Conservation (phyloP, 192 early-diverging fungal species). For the Coemansia brasiliensis region DNA sequence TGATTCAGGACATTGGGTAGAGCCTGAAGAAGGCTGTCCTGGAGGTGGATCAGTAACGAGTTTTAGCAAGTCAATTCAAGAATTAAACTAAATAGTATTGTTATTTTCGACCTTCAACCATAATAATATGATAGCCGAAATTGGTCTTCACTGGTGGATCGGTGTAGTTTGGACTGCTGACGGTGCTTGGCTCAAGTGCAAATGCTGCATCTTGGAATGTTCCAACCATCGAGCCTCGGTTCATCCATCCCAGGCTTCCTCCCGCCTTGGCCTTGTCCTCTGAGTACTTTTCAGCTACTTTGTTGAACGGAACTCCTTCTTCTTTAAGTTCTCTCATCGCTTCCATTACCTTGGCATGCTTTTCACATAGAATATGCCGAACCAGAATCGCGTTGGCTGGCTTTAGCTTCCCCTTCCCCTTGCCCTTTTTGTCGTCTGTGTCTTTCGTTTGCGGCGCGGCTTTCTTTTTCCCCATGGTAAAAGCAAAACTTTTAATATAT, state of each 20-base stretch:
- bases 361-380: conserved; percentile 85
- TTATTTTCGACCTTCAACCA: conserved; percentile 70
- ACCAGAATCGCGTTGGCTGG: conserved; percentile 64
- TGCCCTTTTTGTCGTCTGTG: not conserved
- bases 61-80: conserved; percentile 28
- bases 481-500: too few species aligned
- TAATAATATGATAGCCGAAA: conserved; percentile 83
- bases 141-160: conserved; percentile 72
- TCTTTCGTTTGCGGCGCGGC: conserved; percentile 8
- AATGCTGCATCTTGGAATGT: conserved; percentile 82
- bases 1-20: conserved; percentile 43
- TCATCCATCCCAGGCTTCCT: conserved; percentile 78
- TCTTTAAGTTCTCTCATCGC: conserved; percentile 66
- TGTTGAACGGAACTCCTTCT: conserved; percentile 59
- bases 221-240: conserved; percentile 71
- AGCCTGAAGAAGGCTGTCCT: conserved; percentile 38
- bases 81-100: conserved; percentile 1
- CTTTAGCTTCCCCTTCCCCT: conserved; percentile 60
- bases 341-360: conserved; percentile 69
- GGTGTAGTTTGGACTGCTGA: conserved; percentile 65
- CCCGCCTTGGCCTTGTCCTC: conserved; percentile 85
- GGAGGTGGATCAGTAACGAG: conserved; percentile 34
- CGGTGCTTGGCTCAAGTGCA: conserved; percentile 65
- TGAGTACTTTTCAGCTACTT: conserved; percentile 70
- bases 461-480: conserved; percentile 28